phyloP scores from a whole-genome alignment of 2,329 filamentous ascomycete genomes.

The Diaporthe humulicola region DNA sequence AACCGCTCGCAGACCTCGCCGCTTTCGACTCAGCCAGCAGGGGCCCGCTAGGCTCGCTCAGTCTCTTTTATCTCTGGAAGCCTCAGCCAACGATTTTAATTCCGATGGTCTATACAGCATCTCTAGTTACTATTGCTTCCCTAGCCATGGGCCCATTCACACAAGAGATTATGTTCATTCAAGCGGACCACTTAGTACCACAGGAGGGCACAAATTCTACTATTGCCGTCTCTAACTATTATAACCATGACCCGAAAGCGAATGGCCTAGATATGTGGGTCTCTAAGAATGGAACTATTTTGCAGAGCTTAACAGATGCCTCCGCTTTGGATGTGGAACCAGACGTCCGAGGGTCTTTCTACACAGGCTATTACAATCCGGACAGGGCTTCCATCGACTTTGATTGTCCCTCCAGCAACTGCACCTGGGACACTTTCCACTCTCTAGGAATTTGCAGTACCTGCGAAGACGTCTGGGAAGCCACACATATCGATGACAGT shows the following conservation, averaged over 20 bases:
- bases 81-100: neutral
- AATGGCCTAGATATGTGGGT: neutral
- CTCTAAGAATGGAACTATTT: neutral
- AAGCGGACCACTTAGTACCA: neutral
- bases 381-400: neutral
- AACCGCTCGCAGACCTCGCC: neutral
- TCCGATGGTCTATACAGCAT: conserved; percentile 1
- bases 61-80: neutral
- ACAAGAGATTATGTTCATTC: neutral
- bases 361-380: neutral
- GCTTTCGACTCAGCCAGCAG: neutral
- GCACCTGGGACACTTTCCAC: neutral
- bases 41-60: neutral
- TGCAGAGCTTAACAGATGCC: neutral
- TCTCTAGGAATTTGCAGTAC: neutral
- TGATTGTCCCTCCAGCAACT: neutral
- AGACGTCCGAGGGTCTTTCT: neutral
- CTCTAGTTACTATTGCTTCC: neutral
- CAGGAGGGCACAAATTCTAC: neutral
- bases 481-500: neutral
- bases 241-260: neutral
- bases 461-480: neutral
- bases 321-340: neutral
- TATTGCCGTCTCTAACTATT: neutral
- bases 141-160: neutral